Evolutionary conservation across 139 green algal genomes (phyloP).

Genomic region (Coelastrella sp.): DNA sequence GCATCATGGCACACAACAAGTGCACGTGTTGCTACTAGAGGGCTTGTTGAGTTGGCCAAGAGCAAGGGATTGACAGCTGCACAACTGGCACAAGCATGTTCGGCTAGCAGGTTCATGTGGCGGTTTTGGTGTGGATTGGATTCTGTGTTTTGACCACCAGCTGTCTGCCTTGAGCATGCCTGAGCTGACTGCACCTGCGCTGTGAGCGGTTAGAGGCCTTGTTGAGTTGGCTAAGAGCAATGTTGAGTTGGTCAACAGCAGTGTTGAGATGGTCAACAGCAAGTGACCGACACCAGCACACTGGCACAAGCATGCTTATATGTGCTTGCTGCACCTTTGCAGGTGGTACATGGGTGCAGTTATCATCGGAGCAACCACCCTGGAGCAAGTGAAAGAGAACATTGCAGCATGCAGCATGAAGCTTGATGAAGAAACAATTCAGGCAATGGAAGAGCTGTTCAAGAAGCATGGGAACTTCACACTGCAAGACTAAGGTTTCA

Average conservation of each 20-base stretch:
- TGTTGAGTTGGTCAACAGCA: too few relatives aligned
- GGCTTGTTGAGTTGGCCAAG: constrained; percentile 80
- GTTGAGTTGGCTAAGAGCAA: too few relatives aligned
- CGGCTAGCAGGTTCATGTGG: too few relatives aligned
- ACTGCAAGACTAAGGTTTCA: constrained; percentile 63
- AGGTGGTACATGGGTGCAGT: constrained; percentile 65
- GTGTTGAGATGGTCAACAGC: too few relatives aligned
- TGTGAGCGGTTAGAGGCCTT: too few relatives aligned
- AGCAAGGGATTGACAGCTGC: constrained; percentile 65
- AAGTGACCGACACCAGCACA: too few relatives aligned
- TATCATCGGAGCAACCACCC: constrained; percentile 71
- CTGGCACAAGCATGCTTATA: too few relatives aligned
- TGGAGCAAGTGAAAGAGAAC: constrained; percentile 77
- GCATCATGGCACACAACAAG: constrained; percentile 44
- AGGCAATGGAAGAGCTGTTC: constrained; percentile 76
- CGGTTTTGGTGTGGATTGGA: too few relatives aligned
- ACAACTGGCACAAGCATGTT: constrained; percentile 69
- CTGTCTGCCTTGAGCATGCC: too few relatives aligned
- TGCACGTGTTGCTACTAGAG: constrained; percentile 54
- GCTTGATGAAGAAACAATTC: constrained; percentile 63
- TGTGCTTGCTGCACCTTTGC: background rate
- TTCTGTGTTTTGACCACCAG: too few relatives aligned
- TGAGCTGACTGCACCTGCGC: too few relatives aligned
- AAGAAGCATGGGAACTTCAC: constrained; percentile 73
- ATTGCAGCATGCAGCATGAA: constrained; percentile 56